Percentiles rank a stretch among this genome's conserved stretches.
Evolutionary conservation across 495 filamentous ascomycete genomes (phyloP).

Genomic region (Penicillium atrosanguineum): DNA sequence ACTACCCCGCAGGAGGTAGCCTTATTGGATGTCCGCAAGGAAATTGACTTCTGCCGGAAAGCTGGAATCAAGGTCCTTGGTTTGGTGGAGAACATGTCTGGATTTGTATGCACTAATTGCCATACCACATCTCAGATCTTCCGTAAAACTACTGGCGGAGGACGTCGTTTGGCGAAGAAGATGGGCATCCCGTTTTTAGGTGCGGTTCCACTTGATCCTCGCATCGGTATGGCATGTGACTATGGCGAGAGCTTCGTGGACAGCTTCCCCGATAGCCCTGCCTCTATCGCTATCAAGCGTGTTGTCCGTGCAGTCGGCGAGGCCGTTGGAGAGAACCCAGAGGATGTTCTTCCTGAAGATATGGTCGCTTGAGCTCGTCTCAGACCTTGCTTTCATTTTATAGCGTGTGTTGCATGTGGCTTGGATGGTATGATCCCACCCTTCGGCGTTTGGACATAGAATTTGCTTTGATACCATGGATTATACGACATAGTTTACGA

Average conservation of each 20-base stretch:
- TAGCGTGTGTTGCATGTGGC: slow-evolving; percentile 20
- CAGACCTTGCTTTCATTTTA: not conserved
- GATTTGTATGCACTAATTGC: slow-evolving; percentile 92
- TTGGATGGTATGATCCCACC: slow-evolving; percentile 7
- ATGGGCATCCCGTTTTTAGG: slow-evolving; percentile 86
- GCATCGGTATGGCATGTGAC: slow-evolving; percentile 94
- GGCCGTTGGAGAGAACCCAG: slow-evolving; percentile 57
- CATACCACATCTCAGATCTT: slow-evolving; percentile 77
- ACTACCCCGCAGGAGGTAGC: slow-evolving; percentile 96
- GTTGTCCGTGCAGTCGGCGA: slow-evolving; percentile 70
- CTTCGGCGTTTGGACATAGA: slow-evolving; percentile 18
- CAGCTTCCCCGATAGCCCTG: slow-evolving; percentile 86
- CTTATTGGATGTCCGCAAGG: slow-evolving; percentile 88
- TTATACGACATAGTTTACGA: slow-evolving; percentile 6
- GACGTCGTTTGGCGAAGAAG: slow-evolving; percentile 72
- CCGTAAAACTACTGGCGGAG: slow-evolving; percentile 87
- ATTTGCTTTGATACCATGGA: slow-evolving; percentile 16
- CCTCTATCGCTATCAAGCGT: slow-evolving; percentile 68
- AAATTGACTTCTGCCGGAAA: slow-evolving; percentile 95
- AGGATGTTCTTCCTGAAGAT: slow-evolving; percentile 41
- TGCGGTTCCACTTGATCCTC: slow-evolving; percentile 86
- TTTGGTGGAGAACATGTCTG: slow-evolving; percentile 95
- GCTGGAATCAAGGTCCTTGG: slow-evolving; percentile 86
- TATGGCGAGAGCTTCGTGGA: slow-evolving; percentile 98
- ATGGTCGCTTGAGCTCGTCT: slow-evolving; percentile 21